A percentile compares a stretch with the other conserved stretches of the same genome.
Conservation (phyloP, 2,329 filamentous ascomycete genomes). For the Paecilomyces niveus region DNA sequence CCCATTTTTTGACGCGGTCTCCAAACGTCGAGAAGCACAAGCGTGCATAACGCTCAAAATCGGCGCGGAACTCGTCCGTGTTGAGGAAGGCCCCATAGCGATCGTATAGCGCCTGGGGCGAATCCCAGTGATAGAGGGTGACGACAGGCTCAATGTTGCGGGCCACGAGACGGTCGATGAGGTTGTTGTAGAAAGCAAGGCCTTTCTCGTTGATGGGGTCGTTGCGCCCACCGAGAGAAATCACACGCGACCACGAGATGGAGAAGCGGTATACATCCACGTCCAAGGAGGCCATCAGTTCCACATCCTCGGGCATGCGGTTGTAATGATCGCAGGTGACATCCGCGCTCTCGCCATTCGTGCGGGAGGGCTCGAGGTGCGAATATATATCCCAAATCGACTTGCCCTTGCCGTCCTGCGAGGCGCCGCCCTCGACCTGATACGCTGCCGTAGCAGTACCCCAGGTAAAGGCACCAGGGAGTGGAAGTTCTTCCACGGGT, state of each 20-base stretch:
- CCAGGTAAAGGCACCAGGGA: no score
- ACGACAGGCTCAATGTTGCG: slow-evolving; percentile 34
- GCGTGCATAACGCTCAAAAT: slow-evolving; percentile 35
- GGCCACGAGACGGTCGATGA: slow-evolving; percentile 35
- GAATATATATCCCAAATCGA: no score
- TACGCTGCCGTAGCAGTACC: no score
- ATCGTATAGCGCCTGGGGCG: slow-evolving; percentile 28
- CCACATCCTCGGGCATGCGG: slow-evolving; percentile 37
- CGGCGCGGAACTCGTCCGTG: slow-evolving; percentile 17
- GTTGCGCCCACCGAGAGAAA: slow-evolving; percentile 36
- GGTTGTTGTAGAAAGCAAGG: slow-evolving; percentile 38
- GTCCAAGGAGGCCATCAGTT: slow-evolving; percentile 19
- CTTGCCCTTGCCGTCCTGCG: no score
- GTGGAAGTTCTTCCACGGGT: no score
- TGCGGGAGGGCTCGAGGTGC: slow-evolving; percentile 22
- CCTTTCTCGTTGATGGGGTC: slow-evolving; percentile 38
- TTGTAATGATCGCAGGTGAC: slow-evolving; percentile 42
- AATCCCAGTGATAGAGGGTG: slow-evolving; percentile 39
- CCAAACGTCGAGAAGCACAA: slow-evolving; percentile 32
- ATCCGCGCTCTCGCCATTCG: slow-evolving; percentile 36
- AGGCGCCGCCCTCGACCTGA: no score
- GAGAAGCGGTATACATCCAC: slow-evolving; percentile 31
- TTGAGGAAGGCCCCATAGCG: slow-evolving; percentile 26
- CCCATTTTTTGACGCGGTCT: slow-evolving; percentile 32
- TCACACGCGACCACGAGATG: slow-evolving; percentile 40